Percentiles rank a stretch among this genome's conserved stretches.
Evolutionary conservation across 2,329 filamentous ascomycete species (phyloP).

Genomic region (Juglanconis oblonga): DNA sequence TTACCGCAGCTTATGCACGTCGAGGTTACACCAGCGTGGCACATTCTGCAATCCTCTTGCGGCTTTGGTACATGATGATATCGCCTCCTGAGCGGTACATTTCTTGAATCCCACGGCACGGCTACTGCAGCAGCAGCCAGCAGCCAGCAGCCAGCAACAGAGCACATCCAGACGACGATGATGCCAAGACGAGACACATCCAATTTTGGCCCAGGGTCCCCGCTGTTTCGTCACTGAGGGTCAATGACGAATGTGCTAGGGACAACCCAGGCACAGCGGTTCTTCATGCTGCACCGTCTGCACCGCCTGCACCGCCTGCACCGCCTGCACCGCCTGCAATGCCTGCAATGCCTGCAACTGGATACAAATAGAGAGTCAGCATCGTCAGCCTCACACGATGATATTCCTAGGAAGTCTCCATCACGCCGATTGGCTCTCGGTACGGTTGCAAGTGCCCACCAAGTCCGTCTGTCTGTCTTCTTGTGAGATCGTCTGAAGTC

Average conservation of each 20-base stretch:
- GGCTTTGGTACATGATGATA: no score
- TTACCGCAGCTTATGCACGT: neutral
- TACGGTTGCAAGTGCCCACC: no score
- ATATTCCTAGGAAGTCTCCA: no score
- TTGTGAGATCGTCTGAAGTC: no score
- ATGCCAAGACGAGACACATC: neutral
- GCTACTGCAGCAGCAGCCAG: neutral
- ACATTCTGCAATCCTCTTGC: neutral
- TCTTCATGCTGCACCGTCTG: neutral
- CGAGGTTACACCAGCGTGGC: neutral
- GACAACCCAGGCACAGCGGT: neutral
- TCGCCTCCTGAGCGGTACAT: no score
- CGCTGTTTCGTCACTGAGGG: neutral
- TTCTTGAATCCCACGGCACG: no score
- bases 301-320: no score
- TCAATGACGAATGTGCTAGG: neutral
- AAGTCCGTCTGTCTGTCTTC: no score
- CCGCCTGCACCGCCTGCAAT: neutral
- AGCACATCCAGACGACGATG: neutral
- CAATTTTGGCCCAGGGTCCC: neutral
- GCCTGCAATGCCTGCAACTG: no score
- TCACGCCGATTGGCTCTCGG: no score
- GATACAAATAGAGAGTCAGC: neutral
- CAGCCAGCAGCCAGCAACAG: neutral
- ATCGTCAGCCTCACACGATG: neutral